phyloP scores from a whole-genome alignment of 768 basidiomycete genomes.

The Agrocybe praecox region DNA sequence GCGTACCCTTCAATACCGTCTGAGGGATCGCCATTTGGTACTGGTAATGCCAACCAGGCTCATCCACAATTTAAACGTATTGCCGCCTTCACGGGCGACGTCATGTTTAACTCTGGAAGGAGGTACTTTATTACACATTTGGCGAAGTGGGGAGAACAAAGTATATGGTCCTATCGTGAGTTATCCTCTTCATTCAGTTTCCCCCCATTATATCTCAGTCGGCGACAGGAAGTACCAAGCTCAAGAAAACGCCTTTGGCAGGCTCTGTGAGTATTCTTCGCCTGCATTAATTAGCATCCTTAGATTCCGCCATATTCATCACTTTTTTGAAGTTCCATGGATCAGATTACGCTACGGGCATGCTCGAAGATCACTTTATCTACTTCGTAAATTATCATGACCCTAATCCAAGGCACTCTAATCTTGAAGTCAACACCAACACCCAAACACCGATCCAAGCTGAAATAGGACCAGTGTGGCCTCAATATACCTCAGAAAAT shows the following conservation, averaged over 20 bases:
- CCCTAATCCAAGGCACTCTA: constrained; percentile 32
- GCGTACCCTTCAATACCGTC: constrained; percentile 9
- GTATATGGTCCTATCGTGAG: constrained; percentile 41
- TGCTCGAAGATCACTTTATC: constrained; percentile 45
- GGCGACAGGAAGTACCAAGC: constrained; percentile 4
- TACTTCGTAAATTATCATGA: constrained; percentile 42
- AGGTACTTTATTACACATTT: constrained; percentile 44
- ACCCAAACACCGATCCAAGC: too few species aligned
- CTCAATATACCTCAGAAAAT: neutral
- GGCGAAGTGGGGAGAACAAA: constrained; percentile 35
- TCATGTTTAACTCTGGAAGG: constrained; percentile 49
- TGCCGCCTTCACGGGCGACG: constrained; percentile 51
- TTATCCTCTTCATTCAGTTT: constrained; percentile 7
- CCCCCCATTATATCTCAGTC: neutral
- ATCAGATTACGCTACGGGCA: constrained; percentile 39
- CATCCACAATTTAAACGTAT: constrained; percentile 47
- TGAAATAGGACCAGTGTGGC: neutral
- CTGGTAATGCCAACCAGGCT: constrained; percentile 6
- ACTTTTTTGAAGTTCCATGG: constrained; percentile 35
- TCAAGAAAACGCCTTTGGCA: neutral
- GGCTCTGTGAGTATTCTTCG: neutral
- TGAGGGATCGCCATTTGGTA: constrained; percentile 15
- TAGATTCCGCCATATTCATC: neutral
- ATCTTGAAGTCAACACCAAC: too few species aligned
- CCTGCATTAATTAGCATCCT: too few species aligned